Base-by-base conservation (phyloP, 768 basidiomycete genomes). In the Tulasnella sp. region DNA sequence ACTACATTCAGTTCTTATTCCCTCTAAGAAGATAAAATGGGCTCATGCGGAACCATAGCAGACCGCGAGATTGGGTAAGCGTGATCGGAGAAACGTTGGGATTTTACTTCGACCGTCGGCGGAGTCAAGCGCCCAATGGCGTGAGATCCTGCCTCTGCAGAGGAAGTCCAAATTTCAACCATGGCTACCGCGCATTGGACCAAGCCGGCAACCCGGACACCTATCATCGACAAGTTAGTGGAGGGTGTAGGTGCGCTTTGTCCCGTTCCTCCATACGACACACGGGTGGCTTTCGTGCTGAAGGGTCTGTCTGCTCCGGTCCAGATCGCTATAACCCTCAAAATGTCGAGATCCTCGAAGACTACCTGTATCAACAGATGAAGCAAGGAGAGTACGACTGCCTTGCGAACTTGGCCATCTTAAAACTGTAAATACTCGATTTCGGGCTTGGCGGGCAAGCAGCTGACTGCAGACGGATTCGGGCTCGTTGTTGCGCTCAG, bases 241-340 rank as follows among this genome's bases (percentile, higher is more conserved):
- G 95, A 94, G 34, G 95, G 95, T 69, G 95, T 96, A 73, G 95
- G 95, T 94, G 81, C 82, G 94, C 86, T 75, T 72, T n/a, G 28
- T 22, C 74, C 34, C 44, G 72, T 76, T 41, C 3, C 4, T 18
- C 72, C 9, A 31, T 72, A 28, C 41, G 64, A 46, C 34, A 50
- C 75, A 42, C 44, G 18, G 44, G 41, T 28, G 76, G 64, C 31
- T 69, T 74, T 78, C 37, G 54, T 76, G 41, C 80, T 80, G 76
- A 77, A 34, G 40, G 54, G 44, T 48, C n/a, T 28, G 72, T 44
- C 14, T 9, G 22, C 60, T 6, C 22, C 75, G 12, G 22, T 69
- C 41, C 80, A 98, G 97, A 99, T 89, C 93, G 97, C 81, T 99
- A 99, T 87, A 99, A 98, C 87, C 97, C 97, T 64, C 92, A 93